These are phyloP conservation scores for Tuber aestivum DNA, from an alignment of 495 filamentous ascomycete species.

Conservation along the genomic window DNA sequence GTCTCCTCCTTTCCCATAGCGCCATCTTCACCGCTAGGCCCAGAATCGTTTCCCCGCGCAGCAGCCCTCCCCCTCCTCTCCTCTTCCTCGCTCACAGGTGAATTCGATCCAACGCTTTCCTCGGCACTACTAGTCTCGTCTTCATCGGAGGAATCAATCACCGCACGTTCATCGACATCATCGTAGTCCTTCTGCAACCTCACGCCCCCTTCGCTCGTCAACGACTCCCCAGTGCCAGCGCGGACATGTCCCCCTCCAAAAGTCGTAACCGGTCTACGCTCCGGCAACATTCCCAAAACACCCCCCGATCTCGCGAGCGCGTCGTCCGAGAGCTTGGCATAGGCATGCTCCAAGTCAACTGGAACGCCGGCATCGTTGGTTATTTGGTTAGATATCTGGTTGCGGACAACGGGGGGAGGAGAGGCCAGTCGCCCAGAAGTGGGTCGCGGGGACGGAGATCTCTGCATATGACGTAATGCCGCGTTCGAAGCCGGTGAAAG, in stretches of 20 bases:
- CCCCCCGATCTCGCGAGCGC: slow-evolving; percentile 36
- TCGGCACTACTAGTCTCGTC: slow-evolving; percentile 39
- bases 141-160: slow-evolving; percentile 51
- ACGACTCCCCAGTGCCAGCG: slow-evolving; percentile 40
- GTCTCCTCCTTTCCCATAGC: slow-evolving; percentile 49
- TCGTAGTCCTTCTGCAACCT: slow-evolving; percentile 68
- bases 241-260: slow-evolving; percentile 32
- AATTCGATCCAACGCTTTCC: no score
- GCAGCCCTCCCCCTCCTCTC: slow-evolving; percentile 42
- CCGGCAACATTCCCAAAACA: slow-evolving; percentile 32
- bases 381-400: slow-evolving; percentile 12
- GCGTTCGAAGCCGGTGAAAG: slow-evolving; percentile 21
- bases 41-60: slow-evolving; percentile 5
- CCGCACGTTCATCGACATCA: slow-evolving; percentile 55
- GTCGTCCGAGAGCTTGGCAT: slow-evolving; percentile 14
- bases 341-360: slow-evolving; percentile 37
- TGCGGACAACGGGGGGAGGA: slow-evolving; percentile 13
- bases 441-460: slow-evolving; percentile 35
- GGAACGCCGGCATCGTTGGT: slow-evolving; percentile 16
- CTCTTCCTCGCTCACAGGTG: slow-evolving; percentile 16
- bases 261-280: slow-evolving; percentile 41
- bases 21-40: slow-evolving; percentile 46
- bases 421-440: slow-evolving; percentile 29
- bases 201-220: slow-evolving; percentile 45
- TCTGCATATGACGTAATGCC: slow-evolving; percentile 19